phyloP scores from a whole-genome alignment of 805 yeast genomes.

The Ogataea sp. region DNA sequence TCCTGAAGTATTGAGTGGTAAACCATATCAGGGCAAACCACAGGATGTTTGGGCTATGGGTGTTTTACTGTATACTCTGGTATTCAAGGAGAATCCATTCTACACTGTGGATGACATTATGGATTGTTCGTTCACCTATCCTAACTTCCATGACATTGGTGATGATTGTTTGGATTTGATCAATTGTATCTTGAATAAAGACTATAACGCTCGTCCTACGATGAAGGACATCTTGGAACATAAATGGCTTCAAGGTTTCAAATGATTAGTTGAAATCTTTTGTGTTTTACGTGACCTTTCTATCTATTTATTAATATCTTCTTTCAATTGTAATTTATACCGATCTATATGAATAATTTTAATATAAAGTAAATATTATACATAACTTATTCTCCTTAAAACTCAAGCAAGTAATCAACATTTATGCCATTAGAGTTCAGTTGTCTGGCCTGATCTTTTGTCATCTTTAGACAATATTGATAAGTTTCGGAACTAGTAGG shows the following conservation, averaged over 20 bases:
- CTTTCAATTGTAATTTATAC: too few relatives aligned
- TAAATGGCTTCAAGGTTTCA: slow-evolving; percentile 47
- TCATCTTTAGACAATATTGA: slow-evolving; percentile 43
- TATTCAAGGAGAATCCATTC: slow-evolving; percentile 93
- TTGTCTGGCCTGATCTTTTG: slow-evolving; percentile 52
- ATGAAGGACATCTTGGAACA: slow-evolving; percentile 64
- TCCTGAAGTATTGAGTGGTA: slow-evolving; percentile 88
- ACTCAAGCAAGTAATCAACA: slow-evolving; percentile 58
- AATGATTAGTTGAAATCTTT: slow-evolving; percentile 3
- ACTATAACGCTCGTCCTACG: slow-evolving; percentile 59
- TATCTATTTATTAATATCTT: too few relatives aligned
- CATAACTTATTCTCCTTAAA: neutral
- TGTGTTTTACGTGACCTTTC: too few relatives aligned
- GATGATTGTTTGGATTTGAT: slow-evolving; percentile 57
- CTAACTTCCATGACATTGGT: slow-evolving; percentile 44
- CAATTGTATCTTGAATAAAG: slow-evolving; percentile 57
- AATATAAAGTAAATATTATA: too few relatives aligned
- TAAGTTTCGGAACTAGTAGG: slow-evolving; percentile 44
- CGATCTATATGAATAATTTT: too few relatives aligned
- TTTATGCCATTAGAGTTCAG: slow-evolving; percentile 62
- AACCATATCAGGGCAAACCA: slow-evolving; percentile 83
- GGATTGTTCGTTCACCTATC: slow-evolving; percentile 78
- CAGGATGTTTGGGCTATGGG: slow-evolving; percentile 99
- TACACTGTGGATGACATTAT: slow-evolving; percentile 92
- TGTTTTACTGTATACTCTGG: slow-evolving; percentile 76